Percentiles rank a stretch among this genome's conserved stretches.
phyloP scores from a whole-genome alignment of 2,329 filamentous ascomycete species.

The Mycocentrospora acerina region DNA sequence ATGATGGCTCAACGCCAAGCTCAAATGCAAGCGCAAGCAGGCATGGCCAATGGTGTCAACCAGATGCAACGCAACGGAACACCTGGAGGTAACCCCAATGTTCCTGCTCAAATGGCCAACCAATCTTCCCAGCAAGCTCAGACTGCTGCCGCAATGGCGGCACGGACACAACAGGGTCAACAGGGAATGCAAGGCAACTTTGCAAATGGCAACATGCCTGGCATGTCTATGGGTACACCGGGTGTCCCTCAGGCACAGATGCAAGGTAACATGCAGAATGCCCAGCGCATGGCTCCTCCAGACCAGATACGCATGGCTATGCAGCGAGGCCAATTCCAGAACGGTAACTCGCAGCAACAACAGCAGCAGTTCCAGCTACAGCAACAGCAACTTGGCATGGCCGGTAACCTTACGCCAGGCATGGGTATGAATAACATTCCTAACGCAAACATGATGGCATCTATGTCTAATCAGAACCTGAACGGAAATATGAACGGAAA shows the following conservation, averaged over 20 bases:
- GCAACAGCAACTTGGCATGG: slow-evolving; percentile 43
- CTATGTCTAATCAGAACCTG: slow-evolving; percentile 34
- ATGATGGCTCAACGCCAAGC: slow-evolving; percentile 41
- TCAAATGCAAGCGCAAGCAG: slow-evolving; percentile 41
- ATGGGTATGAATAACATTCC: slow-evolving; percentile 39
- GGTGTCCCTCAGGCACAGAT: slow-evolving; percentile 70
- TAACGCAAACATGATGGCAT: slow-evolving; percentile 39
- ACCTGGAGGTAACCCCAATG: slow-evolving; percentile 36
- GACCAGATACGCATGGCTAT: slow-evolving; percentile 44
- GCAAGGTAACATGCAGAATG: slow-evolving; percentile 58
- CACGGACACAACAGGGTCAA: slow-evolving; percentile 37
- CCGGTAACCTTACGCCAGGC: slow-evolving; percentile 32
- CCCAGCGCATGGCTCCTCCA: slow-evolving; percentile 58
- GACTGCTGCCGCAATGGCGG: slow-evolving; percentile 35
- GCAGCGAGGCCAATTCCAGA: slow-evolving; percentile 38
- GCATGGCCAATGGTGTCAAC: slow-evolving; percentile 40
- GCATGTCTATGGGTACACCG: slow-evolving; percentile 56
- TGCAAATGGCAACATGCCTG: slow-evolving; percentile 51
- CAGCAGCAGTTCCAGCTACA: slow-evolving; percentile 38
- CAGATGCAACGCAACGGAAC: slow-evolving; percentile 47
- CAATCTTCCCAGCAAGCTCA: slow-evolving; percentile 30
- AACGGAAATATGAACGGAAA: slow-evolving; percentile 39
- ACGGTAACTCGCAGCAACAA: slow-evolving; percentile 36
- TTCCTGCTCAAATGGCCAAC: slow-evolving; percentile 34
- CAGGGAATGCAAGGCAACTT: slow-evolving; percentile 53